Evolutionary conservation across 1,284 basidiomycete species (phyloP), one percentile per base, ranked within the genome.

Genomic region (Puccinia polysora): DNA sequence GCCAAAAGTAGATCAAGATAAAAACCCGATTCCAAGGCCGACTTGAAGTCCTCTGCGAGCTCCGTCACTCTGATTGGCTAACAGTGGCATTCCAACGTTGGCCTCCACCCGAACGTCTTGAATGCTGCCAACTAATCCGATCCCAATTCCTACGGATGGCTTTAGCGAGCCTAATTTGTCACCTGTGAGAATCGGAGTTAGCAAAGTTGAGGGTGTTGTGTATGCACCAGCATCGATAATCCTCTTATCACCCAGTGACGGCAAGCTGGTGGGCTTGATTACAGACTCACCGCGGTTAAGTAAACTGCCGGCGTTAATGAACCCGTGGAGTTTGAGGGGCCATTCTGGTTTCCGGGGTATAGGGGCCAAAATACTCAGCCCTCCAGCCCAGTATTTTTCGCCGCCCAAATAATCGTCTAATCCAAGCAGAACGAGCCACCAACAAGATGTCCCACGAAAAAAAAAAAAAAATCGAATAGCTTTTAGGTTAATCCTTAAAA

Each of bases 61-160:
- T 1, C 87, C 86, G 80, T 98, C 95, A 59, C 87, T 87, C 76
- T 84, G 85, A 56, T 86, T 86, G 0, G 87, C 87, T 0, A 89
- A 84, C 1, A 99, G 81, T 0, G 95, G 95, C 63, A 97, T 84
- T 2, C 93, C 90, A 75, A 97, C 87, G 79, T 97, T 98, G 75
- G 95, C 82, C 80, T 99, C 96, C 47, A 94, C 83, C 23, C 92
- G 83, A 18, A 93, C 83, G 2, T 89, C 88, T 73, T 91, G 89
- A 75, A 94, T 88, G 55, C 87, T 84, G 78, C 96, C 97, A 58
- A 97, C 85, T n/a, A 99, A 80, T 0, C 96, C 96, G 0, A 97
- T 77, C 4, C 95, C 95, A 0, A 86, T 88, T 2, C 90, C 90
- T 59, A 95, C 81, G 0, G 87, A 78, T 10, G 82, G 81, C 36